These are phyloP conservation scores for Phytophthora pluvialis DNA, from an alignment of 352 stramenopile genomes.

Conservation along the genomic window DNA sequence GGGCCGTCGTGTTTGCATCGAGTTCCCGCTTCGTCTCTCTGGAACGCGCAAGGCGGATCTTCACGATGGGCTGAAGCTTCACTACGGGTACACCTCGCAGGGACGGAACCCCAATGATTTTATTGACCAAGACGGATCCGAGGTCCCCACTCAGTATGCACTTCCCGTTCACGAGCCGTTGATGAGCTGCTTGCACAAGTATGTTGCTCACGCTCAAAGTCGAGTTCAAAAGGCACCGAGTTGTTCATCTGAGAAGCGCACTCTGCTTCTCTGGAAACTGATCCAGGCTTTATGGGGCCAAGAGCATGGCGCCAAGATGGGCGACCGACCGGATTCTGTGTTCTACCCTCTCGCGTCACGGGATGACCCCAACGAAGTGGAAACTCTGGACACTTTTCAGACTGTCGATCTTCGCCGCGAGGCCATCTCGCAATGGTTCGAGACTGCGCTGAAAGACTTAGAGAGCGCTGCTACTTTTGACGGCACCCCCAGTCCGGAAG, in stretches of 20 bases:
- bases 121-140: constrained; percentile 36
- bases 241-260: constrained; percentile 27
- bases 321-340: constrained; percentile 28
- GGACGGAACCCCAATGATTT: constrained; percentile 29
- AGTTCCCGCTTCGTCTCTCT: constrained; percentile 53
- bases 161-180: constrained; percentile 57
- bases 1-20: constrained; percentile 47
- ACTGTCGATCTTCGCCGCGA: constrained; percentile 74
- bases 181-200: constrained; percentile 68
- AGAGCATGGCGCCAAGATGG: constrained; percentile 54
- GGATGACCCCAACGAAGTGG: constrained; percentile 64
- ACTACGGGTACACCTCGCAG: constrained; percentile 59
- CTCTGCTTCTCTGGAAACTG: constrained; percentile 68
- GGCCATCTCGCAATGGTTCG: constrained; percentile 81
- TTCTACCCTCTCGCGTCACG: constrained; percentile 60
- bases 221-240: constrained; percentile 17
- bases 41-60: constrained; percentile 48
- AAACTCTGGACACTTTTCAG: constrained; percentile 73
- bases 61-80: constrained; percentile 61
- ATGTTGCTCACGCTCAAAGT: constrained; percentile 55
- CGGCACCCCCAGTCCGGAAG: constrained; percentile 30
- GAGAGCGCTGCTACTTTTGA: constrained; percentile 13
- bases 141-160: constrained; percentile 46
- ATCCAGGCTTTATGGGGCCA: constrained; percentile 80
- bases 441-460: constrained; percentile 46